Conservation (phyloP, 129 eudicot genomes). For the Lactuca saligna region DNA sequence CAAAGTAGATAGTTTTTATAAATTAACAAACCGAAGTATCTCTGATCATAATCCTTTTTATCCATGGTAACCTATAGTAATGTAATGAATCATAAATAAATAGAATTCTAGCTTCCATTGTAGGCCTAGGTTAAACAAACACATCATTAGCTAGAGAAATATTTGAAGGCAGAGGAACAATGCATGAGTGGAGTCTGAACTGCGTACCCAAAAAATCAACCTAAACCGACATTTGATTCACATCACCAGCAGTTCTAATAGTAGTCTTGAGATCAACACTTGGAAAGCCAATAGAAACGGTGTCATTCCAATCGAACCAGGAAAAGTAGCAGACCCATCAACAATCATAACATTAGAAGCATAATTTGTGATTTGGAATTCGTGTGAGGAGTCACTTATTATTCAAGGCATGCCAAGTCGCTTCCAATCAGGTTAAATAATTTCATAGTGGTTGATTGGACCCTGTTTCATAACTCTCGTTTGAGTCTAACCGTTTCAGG, state of each 20-base stretch:
- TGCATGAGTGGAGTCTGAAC: constrained; percentile 57
- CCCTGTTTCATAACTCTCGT: too few relatives aligned
- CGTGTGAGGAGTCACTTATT: too few relatives aligned
- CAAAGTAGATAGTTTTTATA: not conserved
- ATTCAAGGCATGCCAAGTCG: too few relatives aligned
- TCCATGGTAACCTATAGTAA: not conserved
- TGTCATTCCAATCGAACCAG: constrained; percentile 76
- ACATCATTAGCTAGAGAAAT: constrained; percentile 81
- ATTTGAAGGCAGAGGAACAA: constrained; percentile 78
- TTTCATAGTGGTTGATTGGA: too few relatives aligned
- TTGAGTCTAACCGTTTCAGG: too few relatives aligned
- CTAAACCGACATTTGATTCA: constrained; percentile 58
- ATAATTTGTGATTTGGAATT: too few relatives aligned
- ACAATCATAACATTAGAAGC: constrained; percentile 73
- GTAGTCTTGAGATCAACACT: constrained; percentile 69
- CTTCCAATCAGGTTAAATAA: too few relatives aligned
- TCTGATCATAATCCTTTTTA: not conserved
- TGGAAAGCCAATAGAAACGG: constrained; percentile 82
- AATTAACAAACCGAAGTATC: not conserved
- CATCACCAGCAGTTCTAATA: constrained; percentile 82
- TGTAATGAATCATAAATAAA: not conserved
- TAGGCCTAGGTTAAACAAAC: constrained; percentile 61
- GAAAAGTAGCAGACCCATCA: constrained; percentile 58
- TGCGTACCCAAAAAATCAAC: constrained; percentile 76
- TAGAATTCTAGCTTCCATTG: constrained; percentile 46